phyloP scores from a whole-genome alignment of 371 early-diverging fungal genomes.

The Apophysomyces trapeziformis region DNA sequence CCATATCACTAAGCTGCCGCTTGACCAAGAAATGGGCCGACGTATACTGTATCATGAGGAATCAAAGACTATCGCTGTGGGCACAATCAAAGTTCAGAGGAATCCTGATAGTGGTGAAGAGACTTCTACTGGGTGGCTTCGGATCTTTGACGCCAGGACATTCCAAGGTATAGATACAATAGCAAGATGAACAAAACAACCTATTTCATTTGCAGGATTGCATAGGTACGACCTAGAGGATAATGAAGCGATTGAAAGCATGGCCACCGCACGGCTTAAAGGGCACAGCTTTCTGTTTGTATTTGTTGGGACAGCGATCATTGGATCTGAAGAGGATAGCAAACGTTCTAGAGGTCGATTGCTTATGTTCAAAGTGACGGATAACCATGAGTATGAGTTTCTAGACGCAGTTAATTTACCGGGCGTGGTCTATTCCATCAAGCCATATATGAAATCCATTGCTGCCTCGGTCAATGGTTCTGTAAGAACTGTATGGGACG shows the following conservation, averaged over 20 bases:
- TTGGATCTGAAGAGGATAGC: constrained; percentile 36
- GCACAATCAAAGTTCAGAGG: constrained; percentile 39
- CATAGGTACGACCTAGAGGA: constrained; percentile 40
- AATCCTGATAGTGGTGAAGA: constrained; percentile 44
- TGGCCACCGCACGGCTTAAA: constrained; percentile 35
- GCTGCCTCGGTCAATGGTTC: constrained; percentile 60
- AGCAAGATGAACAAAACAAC: constrained; percentile 4
- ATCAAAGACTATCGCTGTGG: constrained; percentile 60
- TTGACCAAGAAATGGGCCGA: constrained; percentile 69
- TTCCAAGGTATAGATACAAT: constrained; percentile 63
- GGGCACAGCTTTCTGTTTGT: constrained; percentile 40
- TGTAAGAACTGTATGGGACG: constrained; percentile 32
- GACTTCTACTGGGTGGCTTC: constrained; percentile 56
- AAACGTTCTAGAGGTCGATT: constrained; percentile 52
- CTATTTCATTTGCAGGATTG: constrained; percentile 21
- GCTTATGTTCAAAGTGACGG: constrained; percentile 53
- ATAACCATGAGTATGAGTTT: constrained; percentile 40
- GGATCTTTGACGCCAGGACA: constrained; percentile 73
- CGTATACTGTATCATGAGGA: constrained; percentile 69
- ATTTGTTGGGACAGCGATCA: constrained; percentile 66
- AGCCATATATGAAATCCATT: constrained; percentile 43
- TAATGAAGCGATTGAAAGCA: constrained; percentile 51
- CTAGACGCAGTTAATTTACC: constrained; percentile 38
- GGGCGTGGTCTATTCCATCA: constrained; percentile 58
- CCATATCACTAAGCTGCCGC: constrained; percentile 74